Evolutionary conservation across 1,284 basidiomycete genomes (phyloP).

Genomic region (Trametes hirsuta): DNA sequence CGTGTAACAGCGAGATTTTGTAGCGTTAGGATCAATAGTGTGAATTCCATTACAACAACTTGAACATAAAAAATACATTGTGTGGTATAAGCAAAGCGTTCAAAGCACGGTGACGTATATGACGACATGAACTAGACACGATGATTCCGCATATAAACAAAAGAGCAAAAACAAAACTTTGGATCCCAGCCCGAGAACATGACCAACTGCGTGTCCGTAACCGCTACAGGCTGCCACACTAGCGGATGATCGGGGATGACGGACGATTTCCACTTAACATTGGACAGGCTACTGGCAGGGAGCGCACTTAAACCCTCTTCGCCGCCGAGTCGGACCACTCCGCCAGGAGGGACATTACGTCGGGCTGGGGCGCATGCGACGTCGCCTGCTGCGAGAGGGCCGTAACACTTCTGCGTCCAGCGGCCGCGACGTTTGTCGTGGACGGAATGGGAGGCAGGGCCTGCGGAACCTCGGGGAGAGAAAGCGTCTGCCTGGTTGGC

Average conservation of each 20-base stretch:
- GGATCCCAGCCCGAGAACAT: neutral
- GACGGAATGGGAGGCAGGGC: conserved; percentile 4
- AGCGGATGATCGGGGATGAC: no score
- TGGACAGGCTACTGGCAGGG: no score
- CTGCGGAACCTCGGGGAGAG: neutral
- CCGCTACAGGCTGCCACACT: no score
- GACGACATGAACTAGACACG: no score
- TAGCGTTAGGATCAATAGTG: no score
- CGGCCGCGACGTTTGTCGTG: conserved; percentile 7
- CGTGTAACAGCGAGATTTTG: no score
- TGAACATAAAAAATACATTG: neutral
- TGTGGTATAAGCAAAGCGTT: neutral
- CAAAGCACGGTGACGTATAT: no score
- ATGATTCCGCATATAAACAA: no score
- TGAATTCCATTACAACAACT: no score
- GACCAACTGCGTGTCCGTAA: no score
- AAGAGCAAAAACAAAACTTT: neutral
- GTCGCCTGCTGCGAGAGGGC: neutral
- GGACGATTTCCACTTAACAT: no score
- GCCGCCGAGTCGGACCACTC: neutral
- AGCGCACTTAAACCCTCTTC: neutral
- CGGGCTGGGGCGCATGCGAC: neutral
- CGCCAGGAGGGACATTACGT: conserved; percentile 13
- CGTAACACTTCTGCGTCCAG: neutral
- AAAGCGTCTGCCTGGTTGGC: neutral